These are phyloP conservation scores for Tuber borchii DNA, from an alignment of 495 filamentous ascomycete species.

Conservation along the genomic window DNA sequence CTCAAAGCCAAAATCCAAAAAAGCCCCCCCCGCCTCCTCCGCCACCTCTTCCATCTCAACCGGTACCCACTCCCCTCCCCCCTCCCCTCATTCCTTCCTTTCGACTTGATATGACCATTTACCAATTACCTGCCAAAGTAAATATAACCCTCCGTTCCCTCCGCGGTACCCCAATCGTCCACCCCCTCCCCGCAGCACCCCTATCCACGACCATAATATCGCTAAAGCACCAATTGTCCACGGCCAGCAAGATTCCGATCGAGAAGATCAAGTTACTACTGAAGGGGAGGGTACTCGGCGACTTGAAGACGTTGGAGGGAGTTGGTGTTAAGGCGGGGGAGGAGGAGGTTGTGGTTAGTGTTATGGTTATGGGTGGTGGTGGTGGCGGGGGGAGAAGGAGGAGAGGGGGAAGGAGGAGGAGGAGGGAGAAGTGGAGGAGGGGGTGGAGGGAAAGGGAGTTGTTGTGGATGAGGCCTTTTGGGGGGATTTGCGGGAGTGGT, in stretches of 20 bases:
- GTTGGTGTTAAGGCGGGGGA: conserved; percentile 47
- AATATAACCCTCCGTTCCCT: conserved; percentile 64
- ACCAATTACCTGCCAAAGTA: conserved; percentile 2
- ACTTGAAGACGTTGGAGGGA: conserved; percentile 60
- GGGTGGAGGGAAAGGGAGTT: conserved; percentile 20
- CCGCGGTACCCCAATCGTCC: conserved; percentile 59
- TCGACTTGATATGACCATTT: too few species aligned
- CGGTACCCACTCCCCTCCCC: conserved; percentile 48
- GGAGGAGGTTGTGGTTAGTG: conserved; percentile 59
- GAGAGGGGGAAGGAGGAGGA: too few species aligned
- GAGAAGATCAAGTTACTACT: conserved; percentile 77
- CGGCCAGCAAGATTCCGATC: conserved; percentile 48
- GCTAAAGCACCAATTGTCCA: conserved; percentile 58
- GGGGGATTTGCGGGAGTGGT: conserved; percentile 56
- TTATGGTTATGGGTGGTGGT: conserved; percentile 78
- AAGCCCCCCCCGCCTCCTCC: conserved; percentile 38
- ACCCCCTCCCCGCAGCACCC: conserved; percentile 53
- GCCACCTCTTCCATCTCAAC: conserved; percentile 48
- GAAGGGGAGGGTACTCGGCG: conserved; percentile 71
- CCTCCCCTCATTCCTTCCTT: conserved; percentile 43
- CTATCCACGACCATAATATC: conserved; percentile 64
- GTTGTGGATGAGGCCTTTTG: conserved; percentile 46
- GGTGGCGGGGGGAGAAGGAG: conserved; percentile 32
- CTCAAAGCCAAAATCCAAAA: conserved; percentile 31
- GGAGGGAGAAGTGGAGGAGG: conserved; percentile 32